Base-by-base conservation (phyloP, 2,329 filamentous ascomycete genomes). In the Talaromyces sp. region DNA sequence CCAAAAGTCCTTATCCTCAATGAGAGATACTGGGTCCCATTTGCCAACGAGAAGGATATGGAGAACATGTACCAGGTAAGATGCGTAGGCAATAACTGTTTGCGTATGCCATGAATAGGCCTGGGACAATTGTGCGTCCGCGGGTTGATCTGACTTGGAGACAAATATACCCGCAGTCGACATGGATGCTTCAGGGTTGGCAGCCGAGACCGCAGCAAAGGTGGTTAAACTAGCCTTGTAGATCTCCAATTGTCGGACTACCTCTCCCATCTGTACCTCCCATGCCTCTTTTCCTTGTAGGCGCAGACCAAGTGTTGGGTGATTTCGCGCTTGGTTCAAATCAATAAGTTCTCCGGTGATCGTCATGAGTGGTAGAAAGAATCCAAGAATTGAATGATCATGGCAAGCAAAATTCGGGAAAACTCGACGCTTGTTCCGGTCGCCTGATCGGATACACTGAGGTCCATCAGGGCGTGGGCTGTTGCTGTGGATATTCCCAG, bases 1-100 rank as follows among this genome's bases (percentile, higher is more conserved):
- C 91, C 92, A 96, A 32, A 95, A 82, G 68, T 96, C 91, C 63
- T 94, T 90, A 74, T 96, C 91, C 68, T 96, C 91, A 3, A 97
- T 84, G n/a, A 97, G 82, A 45, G 89, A 89, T 64, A 96, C 91
- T 0, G 92, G 92, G 68, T 97, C 92, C 92, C 92, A 97, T 73
- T 95, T 96, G 10, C 91, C 91, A n/a, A 91, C 88, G 2, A 97
- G 82, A 2, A 97, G 80, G 45, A 96, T 94, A 70, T 97, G 91
- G 17, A 96, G 79, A 13, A 96, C 92, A 65, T 96, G 91, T 84
- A 96, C 93, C 20, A 96, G 86, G 65, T 97, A 91, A 0, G 89
- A 95, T 44, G 90, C 88, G 69, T 97, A 97, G 0, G 91, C 90
- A 48, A 91, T 83, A 24, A 95, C 90, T 39, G 93, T 95, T 66